Conservation (phyloP, 1,284 basidiomycete genomes). For the Leccinum ponderosum region DNA sequence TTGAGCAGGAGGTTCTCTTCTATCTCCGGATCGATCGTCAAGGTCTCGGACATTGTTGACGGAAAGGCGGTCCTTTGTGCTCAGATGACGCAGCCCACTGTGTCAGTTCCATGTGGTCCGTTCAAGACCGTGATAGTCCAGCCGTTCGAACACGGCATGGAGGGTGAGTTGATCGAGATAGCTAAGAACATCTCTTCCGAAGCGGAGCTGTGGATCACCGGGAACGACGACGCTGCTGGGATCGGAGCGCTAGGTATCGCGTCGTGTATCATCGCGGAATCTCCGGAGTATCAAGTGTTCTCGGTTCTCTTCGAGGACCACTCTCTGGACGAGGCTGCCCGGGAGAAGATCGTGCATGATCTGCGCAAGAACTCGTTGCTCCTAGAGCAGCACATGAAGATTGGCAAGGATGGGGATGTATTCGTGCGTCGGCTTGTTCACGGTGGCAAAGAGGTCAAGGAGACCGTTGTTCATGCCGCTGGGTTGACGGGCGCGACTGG, state of each 20-base stretch:
- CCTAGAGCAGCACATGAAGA: conserved; percentile 33
- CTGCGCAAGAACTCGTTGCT: conserved; percentile 27
- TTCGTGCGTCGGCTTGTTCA: conserved; percentile 27
- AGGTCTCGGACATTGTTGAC: background rate
- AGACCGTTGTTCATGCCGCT: conserved; percentile 10
- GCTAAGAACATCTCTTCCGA: conserved; percentile 25
- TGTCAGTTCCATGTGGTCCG: conserved; percentile 13
- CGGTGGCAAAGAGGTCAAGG: conserved; percentile 17
- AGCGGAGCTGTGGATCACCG: conserved; percentile 30
- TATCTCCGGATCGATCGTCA: conserved; percentile 11
- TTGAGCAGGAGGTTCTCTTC: conserved; percentile 12
- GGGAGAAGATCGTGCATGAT: conserved; percentile 26
- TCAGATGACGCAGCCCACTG: conserved; percentile 15
- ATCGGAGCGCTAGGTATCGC: conserved; percentile 32
- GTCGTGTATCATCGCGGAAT: conserved; percentile 31
- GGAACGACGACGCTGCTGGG: conserved; percentile 31
- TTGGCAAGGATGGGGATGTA: conserved; percentile 21
- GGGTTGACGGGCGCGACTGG: conserved; percentile 12
- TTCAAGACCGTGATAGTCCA: conserved; percentile 29
- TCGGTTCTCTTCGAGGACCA: conserved; percentile 34
- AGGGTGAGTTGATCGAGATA: conserved; percentile 28
- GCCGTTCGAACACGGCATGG: conserved; percentile 24
- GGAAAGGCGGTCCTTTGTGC: background rate
- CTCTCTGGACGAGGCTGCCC: conserved; percentile 21
- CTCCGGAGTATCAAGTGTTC: conserved; percentile 28